Evolutionary conservation across 257 asterid genomes (phyloP).

Genomic region (Hygrophila difformis): DNA sequence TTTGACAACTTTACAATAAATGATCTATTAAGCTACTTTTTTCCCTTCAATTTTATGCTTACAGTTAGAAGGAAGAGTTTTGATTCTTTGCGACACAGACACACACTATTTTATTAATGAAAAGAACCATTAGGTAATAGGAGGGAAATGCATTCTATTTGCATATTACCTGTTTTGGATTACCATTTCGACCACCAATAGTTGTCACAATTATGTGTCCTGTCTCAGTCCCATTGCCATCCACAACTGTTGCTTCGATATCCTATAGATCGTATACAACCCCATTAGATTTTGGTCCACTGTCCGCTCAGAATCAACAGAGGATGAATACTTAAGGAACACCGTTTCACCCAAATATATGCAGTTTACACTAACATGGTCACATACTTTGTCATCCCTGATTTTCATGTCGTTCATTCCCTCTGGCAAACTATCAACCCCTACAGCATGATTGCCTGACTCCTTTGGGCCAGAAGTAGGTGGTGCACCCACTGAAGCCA

Average conservation of each 20-base stretch:
- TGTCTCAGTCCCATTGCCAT: constrained; percentile 72
- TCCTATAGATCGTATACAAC: constrained; percentile 27
- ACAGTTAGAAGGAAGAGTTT: no score
- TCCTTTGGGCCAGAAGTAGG: constrained; percentile 34
- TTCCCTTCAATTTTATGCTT: no score
- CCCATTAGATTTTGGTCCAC: neutral
- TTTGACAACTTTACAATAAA: no score
- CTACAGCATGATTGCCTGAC: constrained; percentile 24
- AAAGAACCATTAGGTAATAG: neutral
- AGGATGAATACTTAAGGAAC: neutral
- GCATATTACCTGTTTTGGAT: constrained; percentile 54
- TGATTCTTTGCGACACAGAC: no score
- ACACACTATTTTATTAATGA: neutral
- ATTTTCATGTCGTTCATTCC: constrained; percentile 55
- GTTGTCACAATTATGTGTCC: constrained; percentile 81
- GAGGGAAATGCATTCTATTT: neutral
- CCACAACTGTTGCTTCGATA: constrained; percentile 61
- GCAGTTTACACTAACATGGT: no score
- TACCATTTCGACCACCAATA: constrained; percentile 60
- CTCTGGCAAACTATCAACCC: constrained; percentile 40
- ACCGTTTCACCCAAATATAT: no score
- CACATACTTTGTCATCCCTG: constrained; percentile 46
- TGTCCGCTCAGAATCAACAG: neutral
- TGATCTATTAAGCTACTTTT: no score
- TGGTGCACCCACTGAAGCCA: constrained; percentile 34